Base-by-base conservation (phyloP, 2,329 filamentous ascomycete species). In the Claviceps digitariae region DNA sequence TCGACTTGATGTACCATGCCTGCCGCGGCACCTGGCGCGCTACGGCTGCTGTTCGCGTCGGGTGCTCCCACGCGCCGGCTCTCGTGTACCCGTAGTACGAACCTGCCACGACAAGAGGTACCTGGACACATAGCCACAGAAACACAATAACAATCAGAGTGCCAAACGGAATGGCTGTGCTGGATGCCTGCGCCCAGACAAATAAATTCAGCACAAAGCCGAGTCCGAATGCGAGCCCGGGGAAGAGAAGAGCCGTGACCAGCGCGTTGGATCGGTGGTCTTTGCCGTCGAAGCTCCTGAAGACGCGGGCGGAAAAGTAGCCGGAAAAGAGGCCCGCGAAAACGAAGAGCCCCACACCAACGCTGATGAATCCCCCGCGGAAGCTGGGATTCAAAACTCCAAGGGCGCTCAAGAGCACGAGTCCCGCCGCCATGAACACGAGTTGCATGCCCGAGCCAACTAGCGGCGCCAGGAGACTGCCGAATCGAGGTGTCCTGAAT, bases 151-250 rank as follows among this genome's bases (percentile, higher is more conserved):
- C 84, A 34, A 93, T 64, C 3, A 95, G 74, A 0, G 87, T 93
- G 36, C 84, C 79, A 60, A 95, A 90, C 0, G 89, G 89, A 36
- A 95, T 83, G 1, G 89, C 89, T 1, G 88, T 94, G 66, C 86
- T 90, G 12, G 87, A 93, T 0, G 88, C 87, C 68, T 94, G 87
- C 1, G 87, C 84, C 89, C 89, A 95, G 55, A 93, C 87, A 64
- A 94, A 94, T 10, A 94, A 74, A 66, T 95, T 94, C 55, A 94
- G 76, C 50, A 91, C 76, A 68, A 94, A 89, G 38, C 90, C 72
- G 31, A 86, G 75, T 9, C 76, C 73, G 63, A 94, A 94, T 1
- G 87, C 71, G 6, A 93, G 74, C 1, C 88, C 88, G 0, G 89
- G 89, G 64, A 94, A 87, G 3, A 94, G 75, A 10, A 84, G 72